Conservation (phyloP, 1,284 basidiomycete species). For the Trametes polyzona region DNA sequence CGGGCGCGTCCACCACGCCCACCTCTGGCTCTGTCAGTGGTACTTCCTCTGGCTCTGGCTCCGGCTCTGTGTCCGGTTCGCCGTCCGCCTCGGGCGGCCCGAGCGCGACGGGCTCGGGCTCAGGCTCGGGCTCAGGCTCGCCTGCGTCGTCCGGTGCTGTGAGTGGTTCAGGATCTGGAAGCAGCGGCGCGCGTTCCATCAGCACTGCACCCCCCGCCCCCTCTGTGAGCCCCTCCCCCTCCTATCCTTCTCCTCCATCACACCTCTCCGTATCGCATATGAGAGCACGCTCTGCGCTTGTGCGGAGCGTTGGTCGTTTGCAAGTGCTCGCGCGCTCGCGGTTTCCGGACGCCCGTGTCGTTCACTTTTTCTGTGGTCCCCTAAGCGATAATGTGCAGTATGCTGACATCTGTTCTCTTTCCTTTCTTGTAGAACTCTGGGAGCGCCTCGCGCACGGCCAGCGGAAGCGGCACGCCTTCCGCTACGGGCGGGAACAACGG, state of each 20-base stretch:
- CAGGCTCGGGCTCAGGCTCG: too few species aligned
- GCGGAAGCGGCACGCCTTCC: slow-evolving; percentile 5
- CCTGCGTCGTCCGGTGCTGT: not conserved
- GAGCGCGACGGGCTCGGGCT: not conserved
- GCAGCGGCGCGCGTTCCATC: not conserved
- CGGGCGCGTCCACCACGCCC: not conserved
- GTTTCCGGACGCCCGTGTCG: not conserved
- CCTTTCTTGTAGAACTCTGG: not conserved
- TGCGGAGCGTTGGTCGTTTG: not conserved
- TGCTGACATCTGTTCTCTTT: not conserved
- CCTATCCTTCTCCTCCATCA: not conserved
- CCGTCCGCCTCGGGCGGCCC: not conserved
- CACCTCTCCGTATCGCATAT: not conserved
- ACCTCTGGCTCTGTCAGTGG: slow-evolving; percentile 1
- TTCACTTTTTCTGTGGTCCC: not conserved
- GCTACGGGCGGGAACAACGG: slow-evolving; percentile 24
- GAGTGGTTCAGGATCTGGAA: slow-evolving; percentile 1
- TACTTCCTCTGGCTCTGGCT: not conserved
- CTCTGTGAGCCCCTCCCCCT: slow-evolving; percentile 9
- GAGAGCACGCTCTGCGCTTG: not conserved
- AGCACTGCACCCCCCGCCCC: slow-evolving; percentile 2
- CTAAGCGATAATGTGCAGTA: not conserved
- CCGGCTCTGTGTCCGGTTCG: not conserved
- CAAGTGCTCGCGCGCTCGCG: slow-evolving; percentile 1
- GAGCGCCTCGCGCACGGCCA: slow-evolving; percentile 4